Percentiles rank a stretch among this genome's conserved stretches.
These are phyloP conservation scores for Penicillium griseofulvum DNA, from an alignment of 2,329 filamentous ascomycete genomes.

Conservation along the genomic window DNA sequence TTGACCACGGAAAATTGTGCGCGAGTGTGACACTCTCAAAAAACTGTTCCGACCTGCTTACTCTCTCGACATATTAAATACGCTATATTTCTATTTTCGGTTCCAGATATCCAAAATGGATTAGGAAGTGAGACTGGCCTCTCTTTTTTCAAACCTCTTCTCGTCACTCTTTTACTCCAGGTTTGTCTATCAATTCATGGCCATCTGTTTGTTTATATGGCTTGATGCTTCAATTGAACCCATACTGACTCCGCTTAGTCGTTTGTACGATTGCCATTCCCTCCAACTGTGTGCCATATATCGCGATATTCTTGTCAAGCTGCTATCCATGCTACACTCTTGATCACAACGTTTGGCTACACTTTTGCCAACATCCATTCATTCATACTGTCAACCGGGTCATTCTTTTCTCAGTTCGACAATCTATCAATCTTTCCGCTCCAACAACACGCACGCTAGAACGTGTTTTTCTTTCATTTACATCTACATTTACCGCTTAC, in stretches of 20 bases:
- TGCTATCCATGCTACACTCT: neutral
- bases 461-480: constrained; percentile 9
- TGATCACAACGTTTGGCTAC: neutral
- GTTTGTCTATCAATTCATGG: constrained; percentile 11
- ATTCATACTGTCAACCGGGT: neutral
- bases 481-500: neutral
- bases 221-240: neutral
- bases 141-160: neutral
- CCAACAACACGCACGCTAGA: constrained; percentile 14
- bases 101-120: constrained; percentile 16
- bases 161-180: constrained; percentile 16
- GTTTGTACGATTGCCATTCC: neutral
- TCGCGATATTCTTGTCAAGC: neutral
- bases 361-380: neutral
- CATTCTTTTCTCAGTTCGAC: constrained; percentile 4
- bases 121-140: constrained; percentile 11
- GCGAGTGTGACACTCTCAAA: constrained; percentile 7
- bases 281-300: neutral
- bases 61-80: constrained; percentile 5
- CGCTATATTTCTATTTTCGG: neutral
- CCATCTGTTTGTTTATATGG: neutral
- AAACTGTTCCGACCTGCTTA: constrained; percentile 7
- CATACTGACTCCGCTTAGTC: constrained; percentile 1
- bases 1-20: neutral
- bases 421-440: constrained; percentile 4